phyloP scores from a whole-genome alignment of 441 rosid species.

The Bruguiera hainesii region DNA sequence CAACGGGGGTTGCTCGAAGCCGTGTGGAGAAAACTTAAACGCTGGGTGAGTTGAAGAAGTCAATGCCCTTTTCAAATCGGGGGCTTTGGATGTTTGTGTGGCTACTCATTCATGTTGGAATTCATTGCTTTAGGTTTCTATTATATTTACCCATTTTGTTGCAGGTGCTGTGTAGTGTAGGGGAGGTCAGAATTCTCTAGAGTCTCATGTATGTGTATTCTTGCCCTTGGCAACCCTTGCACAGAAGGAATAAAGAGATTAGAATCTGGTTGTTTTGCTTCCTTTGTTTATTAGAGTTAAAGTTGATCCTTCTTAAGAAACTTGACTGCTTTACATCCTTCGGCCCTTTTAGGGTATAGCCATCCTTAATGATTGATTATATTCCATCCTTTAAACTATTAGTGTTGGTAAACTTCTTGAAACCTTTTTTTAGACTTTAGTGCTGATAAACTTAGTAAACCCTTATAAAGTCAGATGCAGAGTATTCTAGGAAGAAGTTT shows the following conservation, averaged over 20 bases:
- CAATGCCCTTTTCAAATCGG: background rate
- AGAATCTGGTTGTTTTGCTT: background rate
- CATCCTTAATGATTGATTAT: too few relatives aligned
- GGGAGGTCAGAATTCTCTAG: background rate
- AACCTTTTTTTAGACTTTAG: too few relatives aligned
- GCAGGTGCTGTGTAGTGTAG: constrained; percentile 5
- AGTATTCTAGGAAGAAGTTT: too few relatives aligned
- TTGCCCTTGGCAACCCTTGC: background rate
- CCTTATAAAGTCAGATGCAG: too few relatives aligned
- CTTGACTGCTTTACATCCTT: background rate
- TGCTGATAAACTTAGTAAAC: too few relatives aligned
- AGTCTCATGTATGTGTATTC: background rate
- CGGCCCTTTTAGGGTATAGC: background rate
- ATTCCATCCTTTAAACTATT: too few relatives aligned
- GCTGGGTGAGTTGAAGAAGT: constrained; percentile 22
- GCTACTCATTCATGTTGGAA: background rate
- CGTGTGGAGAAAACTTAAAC: constrained; percentile 19
- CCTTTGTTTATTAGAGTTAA: background rate
- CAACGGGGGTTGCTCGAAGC: constrained; percentile 22
- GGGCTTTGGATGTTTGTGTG: background rate
- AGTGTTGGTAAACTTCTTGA: too few relatives aligned
- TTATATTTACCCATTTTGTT: background rate
- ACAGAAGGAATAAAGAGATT: background rate
- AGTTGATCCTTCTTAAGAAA: background rate
- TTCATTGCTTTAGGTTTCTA: constrained; percentile 8